These are phyloP conservation scores for Nigrospora sphaerica DNA, from an alignment of 2,329 filamentous ascomycete genomes.

Conservation along the genomic window DNA sequence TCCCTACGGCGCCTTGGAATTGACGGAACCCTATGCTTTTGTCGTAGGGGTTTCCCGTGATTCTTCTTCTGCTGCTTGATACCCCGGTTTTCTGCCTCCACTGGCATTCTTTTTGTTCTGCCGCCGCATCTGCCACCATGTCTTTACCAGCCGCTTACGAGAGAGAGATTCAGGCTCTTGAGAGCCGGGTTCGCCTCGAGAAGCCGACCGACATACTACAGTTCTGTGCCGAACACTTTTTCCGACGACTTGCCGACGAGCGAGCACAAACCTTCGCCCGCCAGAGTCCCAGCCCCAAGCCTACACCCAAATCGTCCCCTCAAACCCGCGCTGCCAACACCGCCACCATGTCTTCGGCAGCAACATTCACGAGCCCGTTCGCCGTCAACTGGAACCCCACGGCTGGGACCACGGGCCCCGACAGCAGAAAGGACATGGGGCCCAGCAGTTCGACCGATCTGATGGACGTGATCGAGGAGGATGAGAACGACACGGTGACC, in stretches of 20 bases:
- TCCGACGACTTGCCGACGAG: constrained; percentile 57
- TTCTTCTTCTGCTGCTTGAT: background rate
- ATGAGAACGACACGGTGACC: constrained; percentile 68
- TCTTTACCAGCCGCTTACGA: constrained; percentile 48
- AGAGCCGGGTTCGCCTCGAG: constrained; percentile 50
- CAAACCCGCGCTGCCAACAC: constrained; percentile 25
- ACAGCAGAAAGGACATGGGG: constrained; percentile 35
- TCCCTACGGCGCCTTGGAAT: too few species aligned
- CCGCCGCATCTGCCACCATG: constrained; percentile 19
- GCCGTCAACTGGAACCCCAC: constrained; percentile 68
- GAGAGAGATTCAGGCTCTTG: constrained; percentile 57
- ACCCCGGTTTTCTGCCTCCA: background rate
- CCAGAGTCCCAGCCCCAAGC: background rate
- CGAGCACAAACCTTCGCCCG: constrained; percentile 44
- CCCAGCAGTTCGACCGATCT: constrained; percentile 34
- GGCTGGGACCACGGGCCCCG: constrained; percentile 31
- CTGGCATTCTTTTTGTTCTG: background rate
- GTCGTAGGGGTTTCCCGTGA: too few species aligned
- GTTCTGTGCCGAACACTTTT: constrained; percentile 65
- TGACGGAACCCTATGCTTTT: too few species aligned
- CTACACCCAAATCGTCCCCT: constrained; percentile 2
- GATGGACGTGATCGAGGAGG: constrained; percentile 66
- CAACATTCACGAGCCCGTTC: constrained; percentile 68
- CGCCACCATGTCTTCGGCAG: constrained; percentile 68
- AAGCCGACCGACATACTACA: constrained; percentile 59